Conservation (phyloP, 2,329 filamentous ascomycete species). For the Alternaria arborescens region DNA sequence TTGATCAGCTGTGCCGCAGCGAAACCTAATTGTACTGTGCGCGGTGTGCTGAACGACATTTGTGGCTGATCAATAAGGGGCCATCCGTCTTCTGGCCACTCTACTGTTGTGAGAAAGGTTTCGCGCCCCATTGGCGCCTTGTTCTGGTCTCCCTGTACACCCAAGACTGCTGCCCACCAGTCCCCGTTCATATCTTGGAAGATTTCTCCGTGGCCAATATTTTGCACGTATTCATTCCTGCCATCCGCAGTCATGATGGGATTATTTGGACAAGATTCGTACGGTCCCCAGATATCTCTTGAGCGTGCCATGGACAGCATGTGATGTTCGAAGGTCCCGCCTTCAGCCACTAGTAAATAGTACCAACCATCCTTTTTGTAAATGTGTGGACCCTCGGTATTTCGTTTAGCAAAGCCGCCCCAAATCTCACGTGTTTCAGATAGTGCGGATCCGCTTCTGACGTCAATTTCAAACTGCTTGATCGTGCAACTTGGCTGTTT, state of each 20-base stretch:
- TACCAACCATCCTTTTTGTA: conserved; percentile 44
- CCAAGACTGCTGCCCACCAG: conserved; percentile 63
- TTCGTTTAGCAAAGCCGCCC: neutral
- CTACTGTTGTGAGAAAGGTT: conserved; percentile 19
- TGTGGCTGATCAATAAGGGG: conserved; percentile 46
- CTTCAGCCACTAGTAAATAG: conserved; percentile 38
- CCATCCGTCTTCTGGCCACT: conserved; percentile 46
- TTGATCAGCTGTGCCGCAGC: neutral
- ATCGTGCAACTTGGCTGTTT: conserved; percentile 7
- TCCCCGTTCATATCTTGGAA: conserved; percentile 61
- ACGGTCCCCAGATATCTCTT: conserved; percentile 34
- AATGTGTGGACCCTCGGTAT: conserved; percentile 42
- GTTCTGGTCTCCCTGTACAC: conserved; percentile 41
- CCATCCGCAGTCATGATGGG: conserved; percentile 35
- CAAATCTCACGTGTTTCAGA: conserved; percentile 1
- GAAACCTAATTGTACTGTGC: neutral
- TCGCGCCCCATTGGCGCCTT: conserved; percentile 20
- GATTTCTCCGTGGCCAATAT: conserved; percentile 65
- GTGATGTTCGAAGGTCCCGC: conserved; percentile 40
- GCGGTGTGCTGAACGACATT: conserved; percentile 7
- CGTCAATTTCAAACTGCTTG: conserved; percentile 9
- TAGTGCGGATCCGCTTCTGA: neutral
- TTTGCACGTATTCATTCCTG: conserved; percentile 54
- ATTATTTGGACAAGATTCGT: conserved; percentile 30
- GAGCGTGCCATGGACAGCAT: conserved; percentile 43